These are phyloP conservation scores for Zizania latifolia DNA, from an alignment of 176 grass and related monocot genomes.

Conservation along the genomic window DNA sequence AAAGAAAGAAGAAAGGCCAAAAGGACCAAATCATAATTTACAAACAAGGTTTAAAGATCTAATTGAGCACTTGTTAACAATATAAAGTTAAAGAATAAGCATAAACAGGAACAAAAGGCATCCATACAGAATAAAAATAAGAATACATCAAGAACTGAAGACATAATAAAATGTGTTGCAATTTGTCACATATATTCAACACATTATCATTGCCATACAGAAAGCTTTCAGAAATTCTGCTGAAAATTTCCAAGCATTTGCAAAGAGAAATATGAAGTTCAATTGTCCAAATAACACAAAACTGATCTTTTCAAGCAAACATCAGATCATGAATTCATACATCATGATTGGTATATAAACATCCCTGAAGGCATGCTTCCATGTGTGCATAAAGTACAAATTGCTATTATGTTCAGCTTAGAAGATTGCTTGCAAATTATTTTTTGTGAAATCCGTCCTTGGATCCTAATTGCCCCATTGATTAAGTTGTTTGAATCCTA, in stretches of 20 bases:
- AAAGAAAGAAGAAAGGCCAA: slow-evolving; percentile 3
- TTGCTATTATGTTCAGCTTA: neutral
- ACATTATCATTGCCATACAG: neutral
- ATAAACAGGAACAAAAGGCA: neutral
- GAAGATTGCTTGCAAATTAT: neutral
- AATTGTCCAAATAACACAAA: neutral
- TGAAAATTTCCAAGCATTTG: neutral
- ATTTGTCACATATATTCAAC: neutral
- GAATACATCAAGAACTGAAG: neutral
- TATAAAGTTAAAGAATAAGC: neutral
- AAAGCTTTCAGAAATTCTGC: neutral
- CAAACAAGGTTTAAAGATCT: neutral
- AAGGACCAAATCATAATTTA: neutral
- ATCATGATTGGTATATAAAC: neutral
- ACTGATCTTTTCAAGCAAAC: neutral
- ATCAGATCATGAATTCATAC: neutral
- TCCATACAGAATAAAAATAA: neutral
- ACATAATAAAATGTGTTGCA: neutral
- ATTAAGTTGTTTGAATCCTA: neutral
- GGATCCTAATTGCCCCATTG: neutral
- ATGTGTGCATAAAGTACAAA: neutral
- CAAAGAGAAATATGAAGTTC: neutral
- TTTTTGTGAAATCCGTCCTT: neutral
- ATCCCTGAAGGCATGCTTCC: neutral
- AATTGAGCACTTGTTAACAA: neutral